Evolutionary conservation across 2,329 filamentous ascomycete genomes (phyloP), one percentile per base, ranked within the genome.

Genomic region (Colletotrichum truncatum): DNA sequence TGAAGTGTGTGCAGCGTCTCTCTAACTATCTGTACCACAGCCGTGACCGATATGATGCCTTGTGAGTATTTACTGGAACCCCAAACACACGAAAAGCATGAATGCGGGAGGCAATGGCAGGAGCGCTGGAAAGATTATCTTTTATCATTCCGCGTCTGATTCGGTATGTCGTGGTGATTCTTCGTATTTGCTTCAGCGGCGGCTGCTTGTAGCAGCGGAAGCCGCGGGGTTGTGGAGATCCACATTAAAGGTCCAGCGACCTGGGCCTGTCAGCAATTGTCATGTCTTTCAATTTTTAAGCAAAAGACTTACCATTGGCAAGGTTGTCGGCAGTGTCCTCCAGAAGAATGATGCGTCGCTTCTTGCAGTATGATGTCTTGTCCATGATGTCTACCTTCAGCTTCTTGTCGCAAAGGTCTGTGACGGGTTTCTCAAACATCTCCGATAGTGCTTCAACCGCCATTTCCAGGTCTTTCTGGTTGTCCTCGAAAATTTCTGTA

Each of bases 381-480:
- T 99, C 95, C 89, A 99, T 93, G 74, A 99, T 99, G 70, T 98
- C 95, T 6, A 97, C 93, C 82, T 98, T 98, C 65, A 98, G 84
- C 78, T 97, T 97, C n/a, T 93, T 77, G 46, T 91, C 88, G 4
- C 93, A 88, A 16, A 99, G 83, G 72, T 98, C 94, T 39, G 89
- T 82, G n/a, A 95, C 93, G 0, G 94, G 93, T 82, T 97, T 98
- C 85, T 99, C 96, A 70, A 99, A 99, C 93, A 99, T 97, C 78
- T 97, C 94, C n/a, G 93, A 97, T 69, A 99, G 81, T 62, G 93
- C 94, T 81, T 99, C 96, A 1, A 98, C 96, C 0, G 96, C 95
- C 89, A 99, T 92, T 78, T 99, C 96, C 23, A 99, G 82, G 75
- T 99, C 96, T 78, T 97, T 97, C 74, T 99, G 96, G 77, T 99